Percentiles rank a stretch among this genome's conserved stretches.
These are phyloP conservation scores for Colletotrichum limetticola DNA, from an alignment of 2,329 filamentous ascomycete genomes.

Conservation along the genomic window DNA sequence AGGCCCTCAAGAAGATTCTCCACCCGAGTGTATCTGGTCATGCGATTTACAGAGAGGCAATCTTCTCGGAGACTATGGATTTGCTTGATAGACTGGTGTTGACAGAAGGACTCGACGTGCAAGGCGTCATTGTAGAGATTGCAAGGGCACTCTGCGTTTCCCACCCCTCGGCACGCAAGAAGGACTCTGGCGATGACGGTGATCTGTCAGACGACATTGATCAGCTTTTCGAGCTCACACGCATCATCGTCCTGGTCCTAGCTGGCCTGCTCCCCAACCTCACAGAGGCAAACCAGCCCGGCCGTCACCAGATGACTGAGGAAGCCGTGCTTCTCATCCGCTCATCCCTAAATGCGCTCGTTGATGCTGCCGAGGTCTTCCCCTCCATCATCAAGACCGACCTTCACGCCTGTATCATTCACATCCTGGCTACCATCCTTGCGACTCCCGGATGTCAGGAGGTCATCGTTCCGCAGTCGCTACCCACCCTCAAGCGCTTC, in stretches of 20 bases:
- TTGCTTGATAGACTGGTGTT: slow-evolving; percentile 91
- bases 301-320: slow-evolving; percentile 83
- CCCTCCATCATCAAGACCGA: slow-evolving; percentile 97
- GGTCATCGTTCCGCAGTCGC: slow-evolving; percentile 86
- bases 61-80: slow-evolving; percentile 98
- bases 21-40: slow-evolving; percentile 95
- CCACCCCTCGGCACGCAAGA: slow-evolving; percentile 86
- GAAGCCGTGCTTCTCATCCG: slow-evolving; percentile 86
- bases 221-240: slow-evolving; percentile 94
- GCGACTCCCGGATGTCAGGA: slow-evolving; percentile 89
- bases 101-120: slow-evolving; percentile 89
- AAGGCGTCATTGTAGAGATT: slow-evolving; percentile 93
- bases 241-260: slow-evolving; percentile 94
- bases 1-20: slow-evolving; percentile 93
- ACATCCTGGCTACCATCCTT: slow-evolving; percentile 95
- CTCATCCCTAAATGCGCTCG: slow-evolving; percentile 85
- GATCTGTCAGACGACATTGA: slow-evolving; percentile 97
- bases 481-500: slow-evolving; percentile 93
- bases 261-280: slow-evolving; percentile 88
- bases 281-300: slow-evolving; percentile 71
- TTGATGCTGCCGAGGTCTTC: slow-evolving; percentile 95
- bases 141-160: slow-evolving; percentile 89
- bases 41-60: slow-evolving; percentile 94
- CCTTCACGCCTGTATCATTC: slow-evolving; percentile 93
- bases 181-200: slow-evolving; percentile 73